These are phyloP conservation scores for Ganoderma resinaceum DNA, from an alignment of 1,284 basidiomycete genomes.

Conservation along the genomic window DNA sequence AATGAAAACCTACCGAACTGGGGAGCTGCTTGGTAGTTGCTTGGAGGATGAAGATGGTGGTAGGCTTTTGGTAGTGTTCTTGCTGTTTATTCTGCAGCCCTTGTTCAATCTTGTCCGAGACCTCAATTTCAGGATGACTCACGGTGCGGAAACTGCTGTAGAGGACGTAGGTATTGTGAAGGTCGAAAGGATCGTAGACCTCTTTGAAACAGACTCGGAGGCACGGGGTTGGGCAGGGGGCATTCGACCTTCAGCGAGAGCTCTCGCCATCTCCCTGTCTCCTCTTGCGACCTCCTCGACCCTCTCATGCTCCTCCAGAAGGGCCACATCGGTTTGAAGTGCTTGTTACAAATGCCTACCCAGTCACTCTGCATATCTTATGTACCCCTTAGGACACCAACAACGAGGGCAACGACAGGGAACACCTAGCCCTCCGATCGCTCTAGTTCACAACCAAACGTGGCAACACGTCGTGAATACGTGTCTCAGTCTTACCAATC, in stretches of 20 bases:
- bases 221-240: constrained; percentile 30
- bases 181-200: neutral
- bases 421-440: too few relatives aligned
- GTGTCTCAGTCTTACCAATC: too few relatives aligned
- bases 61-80: neutral
- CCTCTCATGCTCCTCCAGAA: constrained; percentile 37
- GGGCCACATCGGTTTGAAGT: constrained; percentile 35
- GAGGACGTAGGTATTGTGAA: neutral
- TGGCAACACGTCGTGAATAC: too few relatives aligned
- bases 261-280: constrained; percentile 45
- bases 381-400: too few relatives aligned
- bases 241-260: constrained; percentile 38
- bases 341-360: constrained; percentile 45
- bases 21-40: neutral
- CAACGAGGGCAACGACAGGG: too few relatives aligned
- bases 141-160: neutral
- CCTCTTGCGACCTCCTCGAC: constrained; percentile 42
- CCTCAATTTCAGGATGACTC: neutral
- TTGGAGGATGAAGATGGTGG: constrained; percentile 11
- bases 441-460: too few relatives aligned
- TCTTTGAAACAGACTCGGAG: neutral
- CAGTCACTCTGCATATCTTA: too few relatives aligned
- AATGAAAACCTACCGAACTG: constrained; percentile 9
- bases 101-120: neutral
- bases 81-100: neutral